These are phyloP conservation scores for grape (Vitis vinifera) DNA, from an alignment of 164 flowering plant species.

Conservation along the genomic window ASM3070453v1 NC_081815.1:18001501-18002000, in stretches of 20 bases:
- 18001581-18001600: background rate
- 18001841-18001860: no score
- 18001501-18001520: conserved; percentile 77
- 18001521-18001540: conserved; percentile 84
- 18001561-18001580: conserved; percentile 19
- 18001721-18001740: conserved; percentile 83
- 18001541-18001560: conserved; percentile 61
- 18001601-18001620: background rate
- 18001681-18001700: conserved; percentile 84
- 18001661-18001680: conserved; percentile 76
- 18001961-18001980: no score
- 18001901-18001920: no score
- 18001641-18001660: conserved; percentile 64
- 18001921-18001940: no score
- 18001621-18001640: conserved; percentile 42
- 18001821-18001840: background rate
- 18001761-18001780: conserved; percentile 62
- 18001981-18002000: no score
- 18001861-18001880: no score
- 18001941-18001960: no score
- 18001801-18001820: conserved; percentile 34
- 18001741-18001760: conserved; percentile 76
- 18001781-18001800: conserved; percentile 76
- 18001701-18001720: conserved; percentile 75
- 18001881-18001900: no score